Conservation (phyloP, 768 basidiomycete species). For the Boletus subparvulus region DNA sequence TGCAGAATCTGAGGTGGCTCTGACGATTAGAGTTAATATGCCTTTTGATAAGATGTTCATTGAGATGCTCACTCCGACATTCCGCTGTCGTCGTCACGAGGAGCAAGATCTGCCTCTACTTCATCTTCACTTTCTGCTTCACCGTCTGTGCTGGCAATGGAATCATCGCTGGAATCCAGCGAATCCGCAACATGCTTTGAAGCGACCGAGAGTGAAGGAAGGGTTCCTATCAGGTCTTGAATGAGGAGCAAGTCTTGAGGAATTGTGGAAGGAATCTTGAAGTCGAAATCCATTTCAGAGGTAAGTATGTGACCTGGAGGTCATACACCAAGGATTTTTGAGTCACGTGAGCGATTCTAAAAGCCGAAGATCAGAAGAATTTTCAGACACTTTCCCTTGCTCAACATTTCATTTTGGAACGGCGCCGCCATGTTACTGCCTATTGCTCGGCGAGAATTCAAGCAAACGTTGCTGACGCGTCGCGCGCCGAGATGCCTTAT, state of each 20-base stretch:
- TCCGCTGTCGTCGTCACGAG: conserved; percentile 40
- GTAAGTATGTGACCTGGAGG: neutral
- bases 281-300: conserved; percentile 36
- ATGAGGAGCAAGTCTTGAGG: conserved; percentile 79
- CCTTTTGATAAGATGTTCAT: neutral
- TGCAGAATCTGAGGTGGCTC: conserved; percentile 35
- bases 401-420: neutral
- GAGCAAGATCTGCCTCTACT: conserved; percentile 62
- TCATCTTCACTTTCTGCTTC: conserved; percentile 69
- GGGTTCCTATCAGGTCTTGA: conserved; percentile 55
- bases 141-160: conserved; percentile 51
- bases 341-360: conserved; percentile 22
- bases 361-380: too few relatives aligned
- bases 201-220: conserved; percentile 1
- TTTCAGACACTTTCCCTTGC: neutral
- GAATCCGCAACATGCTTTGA: neutral
- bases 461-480: neutral
- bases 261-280: conserved; percentile 59
- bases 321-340: neutral
- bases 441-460: conserved; percentile 3
- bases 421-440: conserved; percentile 16
- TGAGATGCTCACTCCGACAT: conserved; percentile 21
- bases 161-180: conserved; percentile 39
- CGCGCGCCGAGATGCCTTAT: conserved; percentile 2
- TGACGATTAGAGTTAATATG: conserved; percentile 24